These are phyloP conservation scores for Termitomyces sp. DNA, from an alignment of 768 basidiomycete species.

Conservation along the genomic window DNA sequence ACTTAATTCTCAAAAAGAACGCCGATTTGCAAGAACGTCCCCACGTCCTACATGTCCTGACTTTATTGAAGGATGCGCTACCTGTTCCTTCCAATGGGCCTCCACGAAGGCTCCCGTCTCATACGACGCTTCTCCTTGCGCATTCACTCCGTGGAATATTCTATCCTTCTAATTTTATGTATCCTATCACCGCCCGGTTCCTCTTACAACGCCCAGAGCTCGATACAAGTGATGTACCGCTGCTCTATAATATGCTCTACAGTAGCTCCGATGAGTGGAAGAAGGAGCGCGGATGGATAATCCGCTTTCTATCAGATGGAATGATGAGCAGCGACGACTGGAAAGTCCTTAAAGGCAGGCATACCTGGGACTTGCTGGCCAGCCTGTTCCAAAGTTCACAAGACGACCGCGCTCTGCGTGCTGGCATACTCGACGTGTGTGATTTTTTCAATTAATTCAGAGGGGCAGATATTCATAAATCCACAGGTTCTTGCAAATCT, in stretches of 20 bases:
- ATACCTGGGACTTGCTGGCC: conserved; percentile 86
- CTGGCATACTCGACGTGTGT: conserved; percentile 64
- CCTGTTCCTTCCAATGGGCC: conserved; percentile 33
- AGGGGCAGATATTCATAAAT: neutral
- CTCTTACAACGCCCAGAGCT: conserved; percentile 84
- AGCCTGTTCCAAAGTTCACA: conserved; percentile 71
- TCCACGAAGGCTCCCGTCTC: conserved; percentile 63
- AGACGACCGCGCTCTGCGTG: conserved; percentile 46
- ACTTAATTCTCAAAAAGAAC: conserved; percentile 22
- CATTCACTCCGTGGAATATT: conserved; percentile 82
- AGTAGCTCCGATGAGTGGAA: conserved; percentile 77
- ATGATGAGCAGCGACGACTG: conserved; percentile 76
- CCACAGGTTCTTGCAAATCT: conserved; percentile 68
- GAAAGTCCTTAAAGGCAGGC: conserved; percentile 71
- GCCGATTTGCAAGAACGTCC: conserved; percentile 75
- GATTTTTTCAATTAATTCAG: neutral
- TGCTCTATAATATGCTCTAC: conserved; percentile 87
- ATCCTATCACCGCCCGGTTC: conserved; percentile 82
- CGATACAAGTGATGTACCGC: conserved; percentile 80
- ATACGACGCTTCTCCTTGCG: conserved; percentile 74
- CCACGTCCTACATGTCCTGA: conserved; percentile 68
- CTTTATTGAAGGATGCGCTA: conserved; percentile 55
- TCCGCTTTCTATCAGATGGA: conserved; percentile 77
- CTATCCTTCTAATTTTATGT: conserved; percentile 84
- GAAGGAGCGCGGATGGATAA: conserved; percentile 86